Base-by-base conservation (phyloP, 768 basidiomycete genomes). In the Cystobasidium tubakii region DNA sequence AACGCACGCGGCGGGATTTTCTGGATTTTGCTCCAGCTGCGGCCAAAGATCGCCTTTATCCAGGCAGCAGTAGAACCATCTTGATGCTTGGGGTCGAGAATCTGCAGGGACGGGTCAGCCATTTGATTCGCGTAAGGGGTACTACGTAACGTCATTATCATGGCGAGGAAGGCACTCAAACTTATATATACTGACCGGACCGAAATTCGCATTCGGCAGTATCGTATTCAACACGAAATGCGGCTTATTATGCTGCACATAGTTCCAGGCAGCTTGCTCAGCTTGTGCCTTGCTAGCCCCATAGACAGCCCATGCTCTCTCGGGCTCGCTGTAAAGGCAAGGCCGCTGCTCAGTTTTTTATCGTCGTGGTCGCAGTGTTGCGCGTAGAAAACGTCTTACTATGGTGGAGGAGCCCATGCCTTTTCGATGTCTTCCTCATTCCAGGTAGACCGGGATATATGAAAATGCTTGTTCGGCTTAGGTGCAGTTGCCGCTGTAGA, bases 131-230 rank as follows among this genome's bases (percentile, higher is more conserved):
- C 27, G 21, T n/a, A 54, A 54, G 7, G 21, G 10, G 6, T 31
- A 63, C 27, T 31, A n/a, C n/a, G n/a, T n/a, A n/a, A n/a, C n/a
- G n/a, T n/a, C n/a, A n/a, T n/a, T n/a, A n/a, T n/a, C n/a, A n/a
- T n/a, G n/a, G n/a, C n/a, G n/a, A 31, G 62, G 7, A 27, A 12
- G 9, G 53, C 53, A 55, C 53, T 9, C 42, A 42, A 42, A 42
- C 9, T 57, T 21, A 57, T 7, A 23, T 21, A 7, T 57, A 62
- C 25, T 21, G 36, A 65, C 63, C 21, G 63, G 36, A 34, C 69
- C 69, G 36, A 71, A 71, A 60, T 71, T 71, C 13, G 69, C 69
- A 62, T 71, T 71, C 10, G 69, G 69, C 23, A 71, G 69, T 31
- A 71, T 42, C 9, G 69, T 10, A 31, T 71, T 71, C 1, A 71